A percentile compares a stretch with the other conserved stretches of the same genome.
Evolutionary conservation across 495 filamentous ascomycete genomes (phyloP).

Genomic region (Talaromyces thailandensis): DNA sequence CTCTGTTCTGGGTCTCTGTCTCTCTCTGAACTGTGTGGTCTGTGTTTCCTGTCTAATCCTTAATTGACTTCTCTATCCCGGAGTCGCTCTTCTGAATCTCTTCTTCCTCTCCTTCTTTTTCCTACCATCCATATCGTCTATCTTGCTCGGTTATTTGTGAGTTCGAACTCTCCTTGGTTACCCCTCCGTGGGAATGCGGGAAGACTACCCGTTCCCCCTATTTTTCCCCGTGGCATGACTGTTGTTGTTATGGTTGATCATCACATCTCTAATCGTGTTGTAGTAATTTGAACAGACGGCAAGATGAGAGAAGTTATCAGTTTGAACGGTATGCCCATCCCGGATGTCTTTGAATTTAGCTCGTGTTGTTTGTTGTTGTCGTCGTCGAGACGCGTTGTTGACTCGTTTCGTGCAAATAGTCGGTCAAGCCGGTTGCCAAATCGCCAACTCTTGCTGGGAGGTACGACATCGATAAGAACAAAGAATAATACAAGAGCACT

Average conservation of each 20-base stretch:
- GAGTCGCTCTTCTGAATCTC: not conserved
- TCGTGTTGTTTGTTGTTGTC: slow-evolving; percentile 6
- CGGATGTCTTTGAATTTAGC: slow-evolving; percentile 3
- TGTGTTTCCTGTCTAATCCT: not conserved
- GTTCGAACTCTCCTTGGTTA: not conserved
- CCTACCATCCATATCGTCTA: not conserved
- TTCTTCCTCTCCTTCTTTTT: not conserved
- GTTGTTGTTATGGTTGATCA: not conserved
- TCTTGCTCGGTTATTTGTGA: not conserved
- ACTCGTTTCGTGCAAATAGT: slow-evolving; percentile 47
- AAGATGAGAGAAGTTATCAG: slow-evolving; percentile 98
- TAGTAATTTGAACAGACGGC: slow-evolving; percentile 27
- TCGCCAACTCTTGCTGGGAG: slow-evolving; percentile 99
- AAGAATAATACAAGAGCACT: slow-evolving; percentile 3
- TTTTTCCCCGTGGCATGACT: not conserved
- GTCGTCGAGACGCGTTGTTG: slow-evolving; percentile 11
- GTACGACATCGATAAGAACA: slow-evolving; percentile 38
- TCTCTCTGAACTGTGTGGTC: not conserved
- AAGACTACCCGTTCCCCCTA: not conserved
- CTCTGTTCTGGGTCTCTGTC: not conserved
- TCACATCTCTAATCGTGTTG: not conserved
- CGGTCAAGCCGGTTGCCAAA: slow-evolving; percentile 99
- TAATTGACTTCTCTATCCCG: not conserved
- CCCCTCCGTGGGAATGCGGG: slow-evolving; percentile 2
- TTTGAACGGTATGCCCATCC: slow-evolving; percentile 77